Evolutionary conservation across 108 stramenopile species (phyloP).

Genomic region (Cylindrotheca closterium): DNA sequence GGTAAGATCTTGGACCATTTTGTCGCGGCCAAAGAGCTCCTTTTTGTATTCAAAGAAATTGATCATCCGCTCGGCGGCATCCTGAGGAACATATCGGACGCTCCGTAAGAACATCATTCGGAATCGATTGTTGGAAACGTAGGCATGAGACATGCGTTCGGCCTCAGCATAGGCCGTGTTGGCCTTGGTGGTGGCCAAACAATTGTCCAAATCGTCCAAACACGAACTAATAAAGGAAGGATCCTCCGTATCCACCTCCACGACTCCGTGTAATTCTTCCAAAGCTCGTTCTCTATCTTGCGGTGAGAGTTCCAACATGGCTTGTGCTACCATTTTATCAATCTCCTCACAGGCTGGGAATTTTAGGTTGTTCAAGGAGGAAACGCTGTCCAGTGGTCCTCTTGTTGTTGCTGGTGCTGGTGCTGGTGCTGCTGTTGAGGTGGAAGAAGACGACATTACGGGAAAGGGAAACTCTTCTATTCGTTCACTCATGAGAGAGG

Average conservation of each 20-base stretch:
- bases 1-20: conserved; percentile 8
- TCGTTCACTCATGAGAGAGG: too few relatives aligned
- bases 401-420: neutral
- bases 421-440: neutral
- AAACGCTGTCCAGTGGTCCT: neutral
- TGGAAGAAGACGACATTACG: too few relatives aligned
- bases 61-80: conserved; percentile 28
- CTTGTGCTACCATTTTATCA: conserved; percentile 23
- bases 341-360: conserved; percentile 14
- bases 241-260: conserved; percentile 11
- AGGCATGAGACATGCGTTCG: neutral
- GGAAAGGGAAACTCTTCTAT: too few relatives aligned
- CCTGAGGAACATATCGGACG: conserved; percentile 23
- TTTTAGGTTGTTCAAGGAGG: neutral
- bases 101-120: conserved; percentile 33
- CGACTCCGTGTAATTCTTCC: conserved; percentile 37
- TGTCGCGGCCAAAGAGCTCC: conserved; percentile 20
- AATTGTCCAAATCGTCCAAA: conserved; percentile 10
- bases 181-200: conserved; percentile 11
- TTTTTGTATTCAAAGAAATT: conserved; percentile 31
- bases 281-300: conserved; percentile 25
- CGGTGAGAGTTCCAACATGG: conserved; percentile 20
- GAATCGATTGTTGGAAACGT: conserved; percentile 5
- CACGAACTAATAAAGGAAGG: conserved; percentile 6
- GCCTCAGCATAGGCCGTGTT: conserved; percentile 24